Evolutionary conservation across 2,329 filamentous ascomycete genomes (phyloP).

Genomic region (Colletotrichum lini): DNA sequence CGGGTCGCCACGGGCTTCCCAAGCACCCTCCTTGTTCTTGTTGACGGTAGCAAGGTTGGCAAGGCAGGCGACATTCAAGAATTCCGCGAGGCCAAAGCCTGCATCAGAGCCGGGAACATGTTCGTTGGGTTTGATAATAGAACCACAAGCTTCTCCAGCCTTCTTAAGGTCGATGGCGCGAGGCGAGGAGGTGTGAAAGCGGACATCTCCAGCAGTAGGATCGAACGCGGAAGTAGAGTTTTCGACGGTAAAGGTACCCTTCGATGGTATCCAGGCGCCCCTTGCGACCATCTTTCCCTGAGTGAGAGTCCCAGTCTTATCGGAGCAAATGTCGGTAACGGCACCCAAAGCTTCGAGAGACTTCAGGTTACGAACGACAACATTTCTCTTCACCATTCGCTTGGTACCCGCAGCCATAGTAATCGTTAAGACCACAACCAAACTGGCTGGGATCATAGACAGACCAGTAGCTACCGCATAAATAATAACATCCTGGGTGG

Average conservation of each 20-base stretch:
- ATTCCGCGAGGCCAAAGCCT: slow-evolving; percentile 59
- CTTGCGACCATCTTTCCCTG: slow-evolving; percentile 42
- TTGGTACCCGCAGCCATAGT: slow-evolving; percentile 75
- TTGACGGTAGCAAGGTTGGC: slow-evolving; percentile 72
- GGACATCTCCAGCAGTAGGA: slow-evolving; percentile 60
- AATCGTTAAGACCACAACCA: slow-evolving; percentile 77
- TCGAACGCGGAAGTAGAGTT: slow-evolving; percentile 63
- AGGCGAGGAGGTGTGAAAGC: slow-evolving; percentile 47
- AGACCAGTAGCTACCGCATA: slow-evolving; percentile 73
- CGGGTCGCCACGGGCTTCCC: slow-evolving; percentile 72
- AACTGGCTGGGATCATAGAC: slow-evolving; percentile 73
- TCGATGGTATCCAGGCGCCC: slow-evolving; percentile 42
- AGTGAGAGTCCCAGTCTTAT: slow-evolving; percentile 41
- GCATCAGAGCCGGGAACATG: slow-evolving; percentile 52
- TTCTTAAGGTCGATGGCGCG: slow-evolving; percentile 26
- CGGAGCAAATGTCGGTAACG: slow-evolving; percentile 60
- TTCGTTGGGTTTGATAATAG: slow-evolving; percentile 40
- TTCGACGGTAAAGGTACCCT: slow-evolving; percentile 39
- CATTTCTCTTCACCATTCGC: slow-evolving; percentile 60
- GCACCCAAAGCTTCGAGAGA: slow-evolving; percentile 60
- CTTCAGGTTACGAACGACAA: slow-evolving; percentile 69
- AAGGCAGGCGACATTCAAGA: slow-evolving; percentile 69
- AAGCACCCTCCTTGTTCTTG: slow-evolving; percentile 57
- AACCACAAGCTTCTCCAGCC: slow-evolving; percentile 38
- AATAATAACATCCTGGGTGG: slow-evolving; percentile 70